These are phyloP conservation scores for Rhodamnia argentea DNA, from an alignment of 345 rosid species.

Conservation along the genomic window DNA sequence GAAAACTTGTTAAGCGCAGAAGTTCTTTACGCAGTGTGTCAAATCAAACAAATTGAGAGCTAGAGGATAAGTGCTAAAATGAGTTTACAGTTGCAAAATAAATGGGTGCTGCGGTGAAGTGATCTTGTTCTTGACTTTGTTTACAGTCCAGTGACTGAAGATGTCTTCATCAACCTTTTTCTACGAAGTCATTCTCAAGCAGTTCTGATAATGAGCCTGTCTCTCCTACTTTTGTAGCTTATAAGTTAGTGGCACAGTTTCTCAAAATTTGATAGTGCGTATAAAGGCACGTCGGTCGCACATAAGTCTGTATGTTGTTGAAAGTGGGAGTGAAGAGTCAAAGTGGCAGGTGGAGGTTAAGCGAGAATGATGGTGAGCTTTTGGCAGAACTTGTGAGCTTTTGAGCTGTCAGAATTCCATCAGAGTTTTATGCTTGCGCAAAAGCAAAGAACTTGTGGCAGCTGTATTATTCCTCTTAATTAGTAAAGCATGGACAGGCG, in stretches of 20 bases:
- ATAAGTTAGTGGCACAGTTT: neutral
- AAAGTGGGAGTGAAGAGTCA: neutral
- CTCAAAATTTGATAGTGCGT: neutral
- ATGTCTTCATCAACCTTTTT: neutral
- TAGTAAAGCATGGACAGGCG: neutral
- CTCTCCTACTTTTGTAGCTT: neutral
- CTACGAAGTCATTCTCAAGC: neutral
- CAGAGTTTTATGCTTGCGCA: neutral
- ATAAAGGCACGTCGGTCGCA: neutral
- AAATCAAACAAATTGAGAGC: conserved; percentile 11
- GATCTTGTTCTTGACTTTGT: neutral
- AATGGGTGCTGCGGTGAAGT: neutral
- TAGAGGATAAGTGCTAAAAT: neutral
- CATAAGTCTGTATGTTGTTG: neutral
- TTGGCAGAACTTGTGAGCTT: neutral
- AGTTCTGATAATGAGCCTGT: neutral
- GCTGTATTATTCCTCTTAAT: neutral
- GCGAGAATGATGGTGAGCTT: neutral
- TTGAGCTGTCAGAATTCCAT: neutral
- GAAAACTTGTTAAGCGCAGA: conserved; percentile 40
- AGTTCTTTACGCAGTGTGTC: conserved; percentile 8
- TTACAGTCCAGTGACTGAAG: neutral
- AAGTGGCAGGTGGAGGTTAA: neutral
- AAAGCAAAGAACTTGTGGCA: neutral
- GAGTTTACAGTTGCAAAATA: neutral